Conservation (phyloP, 352 stramenopile genomes). For the Paralagenidium karlingii region DNA sequence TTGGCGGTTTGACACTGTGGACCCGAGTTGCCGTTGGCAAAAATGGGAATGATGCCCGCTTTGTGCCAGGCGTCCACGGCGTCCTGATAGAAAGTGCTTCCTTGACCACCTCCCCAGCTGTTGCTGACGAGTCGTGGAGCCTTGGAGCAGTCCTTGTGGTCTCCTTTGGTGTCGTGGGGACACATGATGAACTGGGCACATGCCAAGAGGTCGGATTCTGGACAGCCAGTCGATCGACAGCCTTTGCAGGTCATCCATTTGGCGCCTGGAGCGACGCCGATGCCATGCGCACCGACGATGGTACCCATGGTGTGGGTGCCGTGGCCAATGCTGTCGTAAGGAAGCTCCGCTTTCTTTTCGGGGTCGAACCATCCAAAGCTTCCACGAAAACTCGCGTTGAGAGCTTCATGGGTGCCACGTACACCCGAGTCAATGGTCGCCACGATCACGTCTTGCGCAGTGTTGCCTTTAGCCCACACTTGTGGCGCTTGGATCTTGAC, state of each 20-base stretch:
- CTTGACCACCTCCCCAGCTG: slow-evolving; percentile 25
- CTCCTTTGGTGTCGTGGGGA: slow-evolving; percentile 33
- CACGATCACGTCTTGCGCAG: slow-evolving; percentile 22
- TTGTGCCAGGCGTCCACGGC: slow-evolving; percentile 25
- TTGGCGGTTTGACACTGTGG: slow-evolving; percentile 13
- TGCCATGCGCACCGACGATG: slow-evolving; percentile 18
- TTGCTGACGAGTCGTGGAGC: slow-evolving; percentile 41
- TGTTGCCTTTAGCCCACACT: slow-evolving; percentile 20
- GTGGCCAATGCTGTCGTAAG: slow-evolving; percentile 29
- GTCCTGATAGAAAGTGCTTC: slow-evolving; percentile 17
- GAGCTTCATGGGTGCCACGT: slow-evolving; percentile 14
- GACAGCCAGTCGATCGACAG: slow-evolving; percentile 8
- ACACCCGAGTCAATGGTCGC: slow-evolving; percentile 34
- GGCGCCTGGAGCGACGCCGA: slow-evolving; percentile 26
- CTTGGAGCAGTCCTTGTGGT: slow-evolving; percentile 28
- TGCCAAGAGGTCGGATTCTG: slow-evolving; percentile 13
- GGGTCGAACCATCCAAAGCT: slow-evolving; percentile 35
- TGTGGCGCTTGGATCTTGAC: slow-evolving; percentile 21
- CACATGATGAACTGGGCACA: slow-evolving; percentile 48
- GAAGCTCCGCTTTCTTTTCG: slow-evolving; percentile 9
- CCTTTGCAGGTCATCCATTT: slow-evolving; percentile 44
- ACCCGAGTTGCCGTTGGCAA: slow-evolving; percentile 31
- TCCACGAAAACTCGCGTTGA: slow-evolving; percentile 17
- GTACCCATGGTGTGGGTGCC: slow-evolving; percentile 37
- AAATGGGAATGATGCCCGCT: slow-evolving; percentile 36